These are phyloP conservation scores for Starmerella tilneyi DNA, from an alignment of 805 yeast species.

Conservation along the genomic window DNA sequence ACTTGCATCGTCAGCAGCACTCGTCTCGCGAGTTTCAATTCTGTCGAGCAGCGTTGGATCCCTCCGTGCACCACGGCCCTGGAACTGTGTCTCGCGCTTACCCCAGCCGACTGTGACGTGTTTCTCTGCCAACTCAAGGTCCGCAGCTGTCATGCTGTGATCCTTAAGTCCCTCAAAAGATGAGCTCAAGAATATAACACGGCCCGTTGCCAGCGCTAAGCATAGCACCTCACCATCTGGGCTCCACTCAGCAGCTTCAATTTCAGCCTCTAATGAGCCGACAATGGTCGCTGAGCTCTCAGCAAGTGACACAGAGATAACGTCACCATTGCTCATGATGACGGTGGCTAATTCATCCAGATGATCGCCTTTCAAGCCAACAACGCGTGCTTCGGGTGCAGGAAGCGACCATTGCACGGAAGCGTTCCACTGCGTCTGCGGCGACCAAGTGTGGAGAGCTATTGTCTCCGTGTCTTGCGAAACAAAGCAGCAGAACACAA, in stretches of 20 bases:
- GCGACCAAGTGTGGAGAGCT: slow-evolving; percentile 18
- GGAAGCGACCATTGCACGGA: slow-evolving; percentile 14
- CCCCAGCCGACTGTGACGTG: slow-evolving; percentile 99
- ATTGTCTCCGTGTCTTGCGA: slow-evolving; percentile 2
- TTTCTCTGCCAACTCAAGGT: slow-evolving; percentile 50
- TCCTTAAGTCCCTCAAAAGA: slow-evolving; percentile 63
- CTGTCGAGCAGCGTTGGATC: slow-evolving; percentile 82
- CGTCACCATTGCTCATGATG: slow-evolving; percentile 66
- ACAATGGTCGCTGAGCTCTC: slow-evolving; percentile 53
- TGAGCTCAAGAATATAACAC: slow-evolving; percentile 47
- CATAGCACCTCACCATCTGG: slow-evolving; percentile 81
- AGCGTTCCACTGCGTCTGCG: slow-evolving; percentile 9
- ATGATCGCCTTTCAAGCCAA: slow-evolving; percentile 13
- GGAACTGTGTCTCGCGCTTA: slow-evolving; percentile 87
- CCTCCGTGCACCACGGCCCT: slow-evolving; percentile 63
- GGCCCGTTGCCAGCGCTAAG: slow-evolving; percentile 40
- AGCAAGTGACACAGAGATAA: slow-evolving; percentile 38
- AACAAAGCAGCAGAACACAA: slow-evolving; percentile 12
- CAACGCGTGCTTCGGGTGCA: neutral
- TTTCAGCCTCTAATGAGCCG: slow-evolving; percentile 72
- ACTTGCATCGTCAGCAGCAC: slow-evolving; percentile 41
- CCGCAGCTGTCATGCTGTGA: slow-evolving; percentile 45
- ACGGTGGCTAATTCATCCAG: slow-evolving; percentile 48
- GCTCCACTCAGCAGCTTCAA: slow-evolving; percentile 72
- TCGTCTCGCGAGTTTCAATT: slow-evolving; percentile 56